phyloP scores from a whole-genome alignment of 139 green algal genomes.

The Closterium sp. region DNA sequence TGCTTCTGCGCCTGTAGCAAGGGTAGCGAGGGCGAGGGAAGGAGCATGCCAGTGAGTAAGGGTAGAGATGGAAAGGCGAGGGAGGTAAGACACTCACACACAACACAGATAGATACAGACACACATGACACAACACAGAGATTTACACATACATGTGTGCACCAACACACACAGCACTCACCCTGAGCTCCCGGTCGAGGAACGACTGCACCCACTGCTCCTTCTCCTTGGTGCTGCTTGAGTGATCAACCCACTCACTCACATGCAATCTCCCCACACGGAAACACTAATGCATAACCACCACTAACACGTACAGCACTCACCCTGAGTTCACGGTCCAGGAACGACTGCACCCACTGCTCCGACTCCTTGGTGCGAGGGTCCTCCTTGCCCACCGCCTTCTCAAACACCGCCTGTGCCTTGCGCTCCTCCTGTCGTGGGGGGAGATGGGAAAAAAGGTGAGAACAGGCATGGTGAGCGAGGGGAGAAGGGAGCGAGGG shows the following conservation, averaged over 20 bases:
- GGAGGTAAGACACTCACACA: too few species aligned
- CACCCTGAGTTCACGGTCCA: slow-evolving; percentile 40
- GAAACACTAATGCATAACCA: too few species aligned
- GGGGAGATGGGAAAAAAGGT: too few species aligned
- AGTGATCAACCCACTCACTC: background rate
- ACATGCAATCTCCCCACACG: too few species aligned
- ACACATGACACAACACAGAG: background rate
- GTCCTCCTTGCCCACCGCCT: slow-evolving; percentile 53
- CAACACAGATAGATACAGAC: background rate
- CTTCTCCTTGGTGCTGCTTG: slow-evolving; percentile 44
- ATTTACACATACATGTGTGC: background rate
- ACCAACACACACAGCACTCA: background rate
- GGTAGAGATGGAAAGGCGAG: too few species aligned
- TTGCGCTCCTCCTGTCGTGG: slow-evolving; percentile 43
- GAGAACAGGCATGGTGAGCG: too few species aligned
- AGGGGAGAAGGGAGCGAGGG: too few species aligned
- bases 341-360: slow-evolving; percentile 53
- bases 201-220: slow-evolving; percentile 49
- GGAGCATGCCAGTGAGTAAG: too few species aligned
- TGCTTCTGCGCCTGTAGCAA: slow-evolving; percentile 4
- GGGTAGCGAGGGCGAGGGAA: too few species aligned
- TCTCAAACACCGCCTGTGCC: slow-evolving; percentile 44
- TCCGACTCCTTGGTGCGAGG: slow-evolving; percentile 48
- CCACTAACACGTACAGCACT: background rate
- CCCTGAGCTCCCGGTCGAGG: background rate